A percentile compares a stretch with the other conserved stretches of the same genome.
These are phyloP conservation scores for Edaphochlamys debaryana DNA, from an alignment of 139 green algal species.

Conservation along the genomic window DNA sequence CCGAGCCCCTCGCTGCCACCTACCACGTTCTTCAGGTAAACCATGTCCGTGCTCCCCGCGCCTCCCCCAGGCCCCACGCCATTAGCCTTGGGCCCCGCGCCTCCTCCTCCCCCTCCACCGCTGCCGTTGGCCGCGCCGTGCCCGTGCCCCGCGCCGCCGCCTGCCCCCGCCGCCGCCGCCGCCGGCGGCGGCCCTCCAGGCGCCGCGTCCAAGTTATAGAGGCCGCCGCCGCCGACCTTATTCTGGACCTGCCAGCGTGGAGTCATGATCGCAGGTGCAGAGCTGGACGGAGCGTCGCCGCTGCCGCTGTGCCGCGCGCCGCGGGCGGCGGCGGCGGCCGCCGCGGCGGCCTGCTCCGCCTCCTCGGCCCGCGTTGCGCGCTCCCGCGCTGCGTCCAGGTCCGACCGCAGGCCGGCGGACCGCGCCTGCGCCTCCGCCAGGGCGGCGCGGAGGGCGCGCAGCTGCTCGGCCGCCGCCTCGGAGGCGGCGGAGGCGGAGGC, in stretches of 20 bases:
- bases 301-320: not conserved
- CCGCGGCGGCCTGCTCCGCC: not conserved
- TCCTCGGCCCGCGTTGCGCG: not conserved
- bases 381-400: not conserved
- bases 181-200: constrained; percentile 20
- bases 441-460: constrained; percentile 6
- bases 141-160: not conserved
- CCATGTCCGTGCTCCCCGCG: constrained; percentile 55
- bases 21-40: constrained; percentile 81
- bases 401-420: not conserved
- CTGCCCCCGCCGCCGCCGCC: not conserved
- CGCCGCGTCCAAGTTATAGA: constrained; percentile 53
- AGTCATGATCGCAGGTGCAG: not conserved
- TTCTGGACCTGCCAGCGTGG: constrained; percentile 67
- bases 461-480: not conserved
- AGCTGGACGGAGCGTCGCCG: not conserved
- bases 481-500: not conserved
- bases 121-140: too few species aligned
- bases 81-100: too few species aligned
- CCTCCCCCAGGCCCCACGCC: too few species aligned
- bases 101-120: too few species aligned
- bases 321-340: not conserved
- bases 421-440: constrained; percentile 11
- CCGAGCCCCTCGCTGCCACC: too few species aligned
- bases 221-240: constrained; percentile 60